Base-by-base conservation (phyloP, 176 grass and related monocot species). In the Oryza rufipogon region DNA sequence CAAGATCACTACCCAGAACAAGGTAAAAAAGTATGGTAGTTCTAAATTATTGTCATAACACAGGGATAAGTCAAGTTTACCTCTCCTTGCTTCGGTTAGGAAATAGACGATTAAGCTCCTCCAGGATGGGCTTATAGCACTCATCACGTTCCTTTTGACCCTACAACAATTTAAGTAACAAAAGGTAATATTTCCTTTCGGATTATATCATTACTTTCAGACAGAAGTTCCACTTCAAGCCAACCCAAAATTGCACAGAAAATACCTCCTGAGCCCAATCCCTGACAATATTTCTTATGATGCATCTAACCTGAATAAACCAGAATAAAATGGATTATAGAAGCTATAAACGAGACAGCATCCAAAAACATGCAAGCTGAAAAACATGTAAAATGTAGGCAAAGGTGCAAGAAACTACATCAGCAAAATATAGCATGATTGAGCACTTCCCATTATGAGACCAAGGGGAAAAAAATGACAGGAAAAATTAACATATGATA, bases 221-320 rank as follows among this genome's bases (percentile, higher is more conserved):
- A 80, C 16, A 73, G 4, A 74, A 64, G 32, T 12, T 74, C 61
- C 68, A 81, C 33, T 36, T 56, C 56, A 76, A 74, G 49, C 15
- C 28, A 81, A 76, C 68, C 20, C 68, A 86, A 42, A 42, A 28
- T 70, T 30, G 25, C 26, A 81, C 42, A 70, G 33, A 73, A 80
- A 82, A 86, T 83, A 99, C 96, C 96, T 99, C 96, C 19, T 90
- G 58, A 75, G 91, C 91, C 96, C 96, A 99, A 79, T 99, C 96
- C 81, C 96, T 96, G 42, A 99, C 89, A 0, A 99, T 94, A 85
- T 99, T 99, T 87, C 96, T 90, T 89, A 99, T 83, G 64, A 96
- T 96, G 23, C 96, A 96, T 88, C 96, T 96, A 75, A 99, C 93
- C 96, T 99, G 87, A 64, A 96, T 61, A 51, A 86, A 65, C 56